Conservation (phyloP, 768 basidiomycete genomes). For the Boletus tylopilopsis region DNA sequence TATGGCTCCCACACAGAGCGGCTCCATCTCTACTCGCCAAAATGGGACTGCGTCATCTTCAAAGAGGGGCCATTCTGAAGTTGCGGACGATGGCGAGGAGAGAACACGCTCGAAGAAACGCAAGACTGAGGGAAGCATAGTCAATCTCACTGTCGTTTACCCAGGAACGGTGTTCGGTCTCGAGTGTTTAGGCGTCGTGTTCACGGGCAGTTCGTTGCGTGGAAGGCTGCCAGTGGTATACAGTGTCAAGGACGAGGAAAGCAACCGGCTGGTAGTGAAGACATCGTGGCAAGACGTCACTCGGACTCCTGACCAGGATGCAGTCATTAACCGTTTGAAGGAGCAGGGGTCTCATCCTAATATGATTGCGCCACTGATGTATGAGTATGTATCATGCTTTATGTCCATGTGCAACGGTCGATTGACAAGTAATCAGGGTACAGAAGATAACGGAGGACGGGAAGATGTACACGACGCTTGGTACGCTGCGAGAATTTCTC, state of each 20-base stretch:
- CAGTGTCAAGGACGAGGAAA: background rate
- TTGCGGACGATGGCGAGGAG: background rate
- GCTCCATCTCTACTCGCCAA: no score
- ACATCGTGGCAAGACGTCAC: background rate
- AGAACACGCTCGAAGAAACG: background rate
- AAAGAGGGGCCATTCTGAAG: background rate
- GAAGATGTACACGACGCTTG: background rate
- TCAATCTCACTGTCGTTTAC: background rate
- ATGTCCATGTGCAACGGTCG: background rate
- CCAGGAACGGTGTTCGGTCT: background rate
- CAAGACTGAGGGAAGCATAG: background rate
- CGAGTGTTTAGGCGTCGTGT: background rate
- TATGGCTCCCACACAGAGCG: no score
- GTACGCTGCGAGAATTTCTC: background rate
- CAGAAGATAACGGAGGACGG: background rate
- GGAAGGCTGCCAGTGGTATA: background rate
- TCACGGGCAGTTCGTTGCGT: background rate
- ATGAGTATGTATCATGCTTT: background rate
- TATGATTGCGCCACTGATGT: background rate
- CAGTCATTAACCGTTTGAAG: background rate
- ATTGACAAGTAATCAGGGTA: background rate
- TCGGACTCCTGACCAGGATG: background rate
- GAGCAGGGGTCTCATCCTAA: background rate
- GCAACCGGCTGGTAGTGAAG: background rate
- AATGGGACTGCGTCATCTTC: background rate